These are phyloP conservation scores for Passalora sequoiae DNA, from an alignment of 2,329 filamentous ascomycete species.

Conservation along the genomic window DNA sequence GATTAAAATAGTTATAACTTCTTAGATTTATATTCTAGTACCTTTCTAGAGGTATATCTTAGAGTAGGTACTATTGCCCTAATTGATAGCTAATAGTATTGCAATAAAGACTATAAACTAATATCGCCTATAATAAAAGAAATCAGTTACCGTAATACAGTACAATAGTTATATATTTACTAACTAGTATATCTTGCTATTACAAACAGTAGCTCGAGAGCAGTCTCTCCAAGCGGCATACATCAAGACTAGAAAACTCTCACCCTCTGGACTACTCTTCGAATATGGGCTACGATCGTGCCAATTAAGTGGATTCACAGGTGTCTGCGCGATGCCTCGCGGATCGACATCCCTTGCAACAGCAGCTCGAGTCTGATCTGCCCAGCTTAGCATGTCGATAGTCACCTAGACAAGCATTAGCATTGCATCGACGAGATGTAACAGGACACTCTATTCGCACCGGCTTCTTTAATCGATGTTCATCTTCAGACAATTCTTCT, in stretches of 20 bases:
- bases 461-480: constrained; percentile 1
- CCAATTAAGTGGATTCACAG: constrained; percentile 39
- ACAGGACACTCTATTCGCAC: neutral
- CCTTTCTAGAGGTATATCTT: too few species aligned
- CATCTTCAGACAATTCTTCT: neutral
- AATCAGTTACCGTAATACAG: too few species aligned
- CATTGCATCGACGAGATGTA: neutral
- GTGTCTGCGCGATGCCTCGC: constrained; percentile 38
- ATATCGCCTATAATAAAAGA: too few species aligned
- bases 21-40: too few species aligned
- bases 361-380: constrained; percentile 36
- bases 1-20: too few species aligned
- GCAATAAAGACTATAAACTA: too few species aligned
- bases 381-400: constrained; percentile 36
- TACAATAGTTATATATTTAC: too few species aligned
- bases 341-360: constrained; percentile 35
- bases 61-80: too few species aligned
- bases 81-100: too few species aligned
- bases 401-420: constrained; percentile 9
- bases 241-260: constrained; percentile 43
- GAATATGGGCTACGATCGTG: constrained; percentile 12
- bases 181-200: too few species aligned
- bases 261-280: constrained; percentile 39
- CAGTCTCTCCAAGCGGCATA: constrained; percentile 43
- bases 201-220: constrained; percentile 23